Conservation (phyloP, 768 basidiomycete genomes). For the Lactifluus volemus region DNA sequence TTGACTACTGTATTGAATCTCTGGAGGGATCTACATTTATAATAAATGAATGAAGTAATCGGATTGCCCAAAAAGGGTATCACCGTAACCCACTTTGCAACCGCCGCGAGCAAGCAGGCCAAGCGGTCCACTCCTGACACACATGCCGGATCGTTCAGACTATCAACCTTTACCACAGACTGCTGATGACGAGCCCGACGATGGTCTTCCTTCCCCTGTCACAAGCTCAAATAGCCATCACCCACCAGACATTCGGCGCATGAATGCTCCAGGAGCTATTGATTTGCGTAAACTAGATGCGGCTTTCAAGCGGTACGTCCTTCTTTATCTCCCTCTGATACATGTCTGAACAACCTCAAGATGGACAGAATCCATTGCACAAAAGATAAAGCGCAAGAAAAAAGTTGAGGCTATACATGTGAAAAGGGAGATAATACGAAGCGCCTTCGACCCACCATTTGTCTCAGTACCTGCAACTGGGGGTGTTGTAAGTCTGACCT, state of each 20-base stretch:
- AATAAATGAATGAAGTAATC: not conserved
- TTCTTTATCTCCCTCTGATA: not conserved
- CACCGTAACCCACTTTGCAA: not conserved
- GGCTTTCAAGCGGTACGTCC: slow-evolving; percentile 67
- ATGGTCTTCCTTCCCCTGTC: slow-evolving; percentile 23
- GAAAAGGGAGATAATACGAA: slow-evolving; percentile 68
- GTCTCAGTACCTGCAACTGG: slow-evolving; percentile 27
- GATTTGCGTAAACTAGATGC: slow-evolving; percentile 73
- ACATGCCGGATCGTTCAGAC: slow-evolving; percentile 38
- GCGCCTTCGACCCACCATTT: slow-evolving; percentile 65
- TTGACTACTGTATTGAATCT: not conserved
- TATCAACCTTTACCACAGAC: slow-evolving; percentile 41
- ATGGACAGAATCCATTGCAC: slow-evolving; percentile 83
- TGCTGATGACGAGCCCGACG: slow-evolving; percentile 30
- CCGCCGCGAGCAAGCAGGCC: too few species aligned
- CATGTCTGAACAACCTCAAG: slow-evolving; percentile 28
- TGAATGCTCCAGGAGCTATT: slow-evolving; percentile 51
- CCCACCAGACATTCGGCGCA: slow-evolving; percentile 24
- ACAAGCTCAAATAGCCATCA: slow-evolving; percentile 15
- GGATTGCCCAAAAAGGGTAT: not conserved
- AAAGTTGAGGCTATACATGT: slow-evolving; percentile 50
- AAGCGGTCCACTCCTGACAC: not conserved
- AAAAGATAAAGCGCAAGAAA: slow-evolving; percentile 77
- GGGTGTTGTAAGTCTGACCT: slow-evolving; percentile 30
- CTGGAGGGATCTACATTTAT: too few species aligned